phyloP scores from a whole-genome alignment of 2,329 filamentous ascomycete genomes.

The Claviceps sp. region DNA sequence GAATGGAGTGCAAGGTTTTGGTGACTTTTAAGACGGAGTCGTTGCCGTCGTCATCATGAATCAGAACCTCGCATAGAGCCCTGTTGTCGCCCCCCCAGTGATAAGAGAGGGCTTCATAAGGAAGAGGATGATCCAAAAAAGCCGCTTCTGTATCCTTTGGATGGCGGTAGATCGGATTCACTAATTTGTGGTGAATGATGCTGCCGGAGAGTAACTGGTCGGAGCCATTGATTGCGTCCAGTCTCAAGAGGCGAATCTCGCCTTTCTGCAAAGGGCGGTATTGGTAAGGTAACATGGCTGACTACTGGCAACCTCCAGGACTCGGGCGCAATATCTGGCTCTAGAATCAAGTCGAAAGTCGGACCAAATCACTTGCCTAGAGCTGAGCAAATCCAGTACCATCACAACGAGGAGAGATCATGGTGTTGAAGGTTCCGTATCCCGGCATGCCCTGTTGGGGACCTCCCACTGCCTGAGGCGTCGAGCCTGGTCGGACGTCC shows the following conservation, averaged over 20 bases:
- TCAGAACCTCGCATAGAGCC: not conserved
- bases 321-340: not conserved
- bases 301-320: not conserved
- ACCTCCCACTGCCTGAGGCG: too few species aligned
- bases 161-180: conserved; percentile 1
- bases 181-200: conserved; percentile 5
- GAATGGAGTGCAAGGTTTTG: conserved; percentile 2
- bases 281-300: conserved; percentile 2
- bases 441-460: too few species aligned
- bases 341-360: not conserved
- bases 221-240: not conserved
- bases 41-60: not conserved
- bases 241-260: conserved; percentile 6
- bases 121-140: conserved; percentile 1
- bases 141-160: not conserved
- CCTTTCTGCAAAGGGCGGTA: conserved; percentile 1
- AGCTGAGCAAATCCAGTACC: too few species aligned
- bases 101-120: conserved; percentile 6
- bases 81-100: conserved; percentile 6
- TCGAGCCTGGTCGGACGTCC: too few species aligned
- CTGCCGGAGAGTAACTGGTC: conserved; percentile 1
- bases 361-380: too few species aligned
- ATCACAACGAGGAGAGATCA: too few species aligned
- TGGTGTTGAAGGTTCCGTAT: too few species aligned
- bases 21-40: conserved; percentile 3